Evolutionary conservation across 495 filamentous ascomycete species (phyloP), one percentile per base, ranked within the genome.

Genomic region (Pyrenopolyporus hunteri): DNA sequence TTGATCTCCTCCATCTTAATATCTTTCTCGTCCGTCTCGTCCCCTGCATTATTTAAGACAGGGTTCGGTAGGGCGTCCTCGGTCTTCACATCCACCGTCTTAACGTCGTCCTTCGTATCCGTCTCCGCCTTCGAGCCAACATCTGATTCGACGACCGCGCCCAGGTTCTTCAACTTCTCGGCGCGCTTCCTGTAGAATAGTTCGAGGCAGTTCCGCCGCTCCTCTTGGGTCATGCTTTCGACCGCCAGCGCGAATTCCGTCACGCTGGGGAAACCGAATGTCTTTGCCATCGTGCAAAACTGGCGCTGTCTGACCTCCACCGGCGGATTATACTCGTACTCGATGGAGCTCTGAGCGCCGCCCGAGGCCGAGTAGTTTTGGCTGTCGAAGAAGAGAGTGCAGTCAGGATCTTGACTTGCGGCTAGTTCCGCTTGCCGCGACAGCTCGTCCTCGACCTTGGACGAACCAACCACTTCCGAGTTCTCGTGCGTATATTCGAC

Each of bases 401-500:
- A 44, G 17, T 73, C 45, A 2, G 43, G 75, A 33, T 78, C 52
- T 71, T 82, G 80, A 25, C 82, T 81, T 3, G 81, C 81, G 0
- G 82, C 81, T 53, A 88, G 82, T 63, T 89, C 81, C 2, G 94
- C 95, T 26, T 85, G 85, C 9, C 85, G 83, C 48, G 87, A 90
- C 16, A 98, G 82, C 36, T 83, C 82, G 53, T 87, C 87, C 76
- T 98, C 94, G 16, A 96, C 82, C 49, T 86, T 89, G 6, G 89
- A 93, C 0, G 90, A 89, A 28, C 94, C 94, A 42, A 98, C 87
- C 13, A 98, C 93, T 74, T 98, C 94, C 33, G 89, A 92, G 69
- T 98, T 98, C 57, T 97, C 88, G 67, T 98, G 94, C 7, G 91
- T 95, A 72, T 98, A 98, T 71, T 94, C 87, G 10, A 98, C 93